These are phyloP conservation scores for Eucalyptus guilfoylei DNA, from an alignment of 345 rosid species.

Conservation along the genomic window DNA sequence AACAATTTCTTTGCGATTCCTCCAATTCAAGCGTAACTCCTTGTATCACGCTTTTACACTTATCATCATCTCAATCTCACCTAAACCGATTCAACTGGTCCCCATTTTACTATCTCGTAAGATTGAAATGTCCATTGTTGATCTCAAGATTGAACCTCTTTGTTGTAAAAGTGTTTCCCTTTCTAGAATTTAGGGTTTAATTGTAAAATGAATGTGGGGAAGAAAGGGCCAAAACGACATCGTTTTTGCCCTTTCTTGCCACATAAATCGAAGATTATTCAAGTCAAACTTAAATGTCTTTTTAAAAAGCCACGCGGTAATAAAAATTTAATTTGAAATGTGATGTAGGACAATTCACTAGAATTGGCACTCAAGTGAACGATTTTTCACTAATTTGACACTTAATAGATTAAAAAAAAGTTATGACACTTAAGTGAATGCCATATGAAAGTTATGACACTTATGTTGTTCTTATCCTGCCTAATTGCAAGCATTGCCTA, in stretches of 20 bases:
- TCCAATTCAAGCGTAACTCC: background rate
- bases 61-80: background rate
- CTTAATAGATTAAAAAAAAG: background rate
- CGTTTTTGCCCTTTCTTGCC: background rate
- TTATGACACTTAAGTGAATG: background rate
- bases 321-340: background rate
- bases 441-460: accelerated
- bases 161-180: background rate
- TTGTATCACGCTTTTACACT: background rate
- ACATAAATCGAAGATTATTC: background rate
- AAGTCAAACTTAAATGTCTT: background rate
- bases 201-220: background rate
- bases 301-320: background rate
- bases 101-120: background rate
- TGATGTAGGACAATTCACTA: background rate
- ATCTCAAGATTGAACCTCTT: background rate
- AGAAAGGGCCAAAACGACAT: background rate
- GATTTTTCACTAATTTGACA: background rate
- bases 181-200: background rate
- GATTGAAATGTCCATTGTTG: background rate
- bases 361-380: background rate
- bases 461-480: accelerated
- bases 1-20: background rate
- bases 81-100: background rate
- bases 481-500: too few relatives aligned